Percentiles rank a stretch among this genome's conserved stretches.
phyloP scores from a whole-genome alignment of 345 rosid genomes.

The Linum lewisii region DNA sequence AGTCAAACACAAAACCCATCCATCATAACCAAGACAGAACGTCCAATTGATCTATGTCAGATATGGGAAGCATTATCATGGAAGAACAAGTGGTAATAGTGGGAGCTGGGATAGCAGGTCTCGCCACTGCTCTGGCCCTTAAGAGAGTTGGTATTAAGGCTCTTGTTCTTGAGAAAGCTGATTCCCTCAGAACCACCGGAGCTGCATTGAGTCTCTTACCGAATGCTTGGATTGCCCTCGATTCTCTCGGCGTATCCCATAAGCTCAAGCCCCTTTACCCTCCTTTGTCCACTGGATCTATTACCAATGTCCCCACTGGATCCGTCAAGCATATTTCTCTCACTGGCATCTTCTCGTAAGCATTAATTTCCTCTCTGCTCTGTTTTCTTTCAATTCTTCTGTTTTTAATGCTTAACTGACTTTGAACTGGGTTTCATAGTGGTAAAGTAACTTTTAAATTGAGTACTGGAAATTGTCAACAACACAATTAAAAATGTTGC shows the following conservation, averaged over 20 bases:
- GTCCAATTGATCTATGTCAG: too few species aligned
- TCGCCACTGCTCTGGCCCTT: constrained; percentile 30
- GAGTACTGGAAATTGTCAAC: too few species aligned
- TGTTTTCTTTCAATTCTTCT: too few species aligned
- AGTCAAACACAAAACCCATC: neutral
- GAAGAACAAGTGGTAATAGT: constrained; percentile 31
- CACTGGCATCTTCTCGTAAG: neutral
- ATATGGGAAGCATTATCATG: constrained; percentile 3
- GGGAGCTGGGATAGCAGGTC: constrained; percentile 34
- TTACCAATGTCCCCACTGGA: constrained; percentile 21
- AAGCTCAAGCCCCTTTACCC: constrained; percentile 25
- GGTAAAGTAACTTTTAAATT: too few species aligned
- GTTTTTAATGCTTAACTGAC: too few species aligned
- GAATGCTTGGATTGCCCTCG: constrained; percentile 34
- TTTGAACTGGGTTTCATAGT: too few species aligned
- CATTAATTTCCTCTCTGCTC: neutral
- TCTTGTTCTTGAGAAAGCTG: constrained; percentile 25
- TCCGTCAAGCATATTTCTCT: constrained; percentile 6
- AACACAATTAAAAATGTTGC: too few species aligned
- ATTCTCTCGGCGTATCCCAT: constrained; percentile 29
- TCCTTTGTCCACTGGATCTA: constrained; percentile 2
- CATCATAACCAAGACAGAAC: neutral
- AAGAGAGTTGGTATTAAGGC: constrained; percentile 23
- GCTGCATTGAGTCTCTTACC: constrained; percentile 22
- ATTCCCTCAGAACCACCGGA: constrained; percentile 21